Percentiles rank a stretch among this genome's conserved stretches.
Conservation (phyloP, 2,329 filamentous ascomycete genomes). For the Dactylellina cionopaga region DNA sequence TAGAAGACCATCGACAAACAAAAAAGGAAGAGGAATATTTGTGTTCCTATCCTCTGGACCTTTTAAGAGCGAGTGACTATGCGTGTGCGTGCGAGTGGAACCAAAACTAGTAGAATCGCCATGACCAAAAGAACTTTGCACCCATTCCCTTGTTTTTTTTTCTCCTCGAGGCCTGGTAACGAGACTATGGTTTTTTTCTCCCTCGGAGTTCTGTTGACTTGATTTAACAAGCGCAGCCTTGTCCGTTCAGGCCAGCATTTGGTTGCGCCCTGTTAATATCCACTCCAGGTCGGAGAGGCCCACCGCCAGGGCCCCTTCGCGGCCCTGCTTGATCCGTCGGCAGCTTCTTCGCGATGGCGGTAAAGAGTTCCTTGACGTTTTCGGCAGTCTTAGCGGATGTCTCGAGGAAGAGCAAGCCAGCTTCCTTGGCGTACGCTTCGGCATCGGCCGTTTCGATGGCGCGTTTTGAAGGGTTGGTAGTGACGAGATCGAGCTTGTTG, state of each 20-base stretch:
- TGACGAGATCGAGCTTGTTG: slow-evolving; percentile 97
- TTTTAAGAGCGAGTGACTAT: slow-evolving; percentile 45
- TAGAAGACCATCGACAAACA: slow-evolving; percentile 31
- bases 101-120: slow-evolving; percentile 43
- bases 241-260: slow-evolving; percentile 19
- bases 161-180: too few species aligned
- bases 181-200: slow-evolving; percentile 14
- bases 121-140: slow-evolving; percentile 18
- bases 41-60: slow-evolving; percentile 16
- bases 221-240: slow-evolving; percentile 41
- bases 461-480: slow-evolving; percentile 93
- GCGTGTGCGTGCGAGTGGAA: slow-evolving; percentile 11
- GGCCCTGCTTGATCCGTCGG: slow-evolving; percentile 96
- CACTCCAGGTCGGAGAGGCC: slow-evolving; percentile 68
- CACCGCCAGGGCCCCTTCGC: slow-evolving; percentile 62
- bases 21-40: slow-evolving; percentile 2
- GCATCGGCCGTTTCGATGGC: slow-evolving; percentile 89
- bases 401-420: slow-evolving; percentile 95
- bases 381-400: slow-evolving; percentile 97
- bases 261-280: slow-evolving; percentile 66
- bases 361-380: slow-evolving; percentile 95
- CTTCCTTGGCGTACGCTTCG: slow-evolving; percentile 92
- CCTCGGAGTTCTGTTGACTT: too few species aligned
- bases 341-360: slow-evolving; percentile 96
- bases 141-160: slow-evolving; percentile 11